A percentile compares a stretch with the other conserved stretches of the same genome.
phyloP scores from a whole-genome alignment of 805 yeast species.

The Candida peoriensis region DNA sequence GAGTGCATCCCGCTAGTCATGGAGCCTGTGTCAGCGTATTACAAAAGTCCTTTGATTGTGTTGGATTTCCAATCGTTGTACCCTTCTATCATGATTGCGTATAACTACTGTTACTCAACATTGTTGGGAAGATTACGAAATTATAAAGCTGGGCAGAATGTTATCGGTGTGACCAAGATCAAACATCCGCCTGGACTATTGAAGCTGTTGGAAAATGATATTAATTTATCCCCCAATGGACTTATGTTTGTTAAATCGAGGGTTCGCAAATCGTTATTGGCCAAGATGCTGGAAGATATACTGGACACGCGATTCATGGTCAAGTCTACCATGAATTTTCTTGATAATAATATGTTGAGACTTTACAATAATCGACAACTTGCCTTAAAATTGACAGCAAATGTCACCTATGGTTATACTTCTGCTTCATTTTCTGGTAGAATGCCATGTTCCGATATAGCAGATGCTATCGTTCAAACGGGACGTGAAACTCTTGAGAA shows the following conservation, averaged over 20 bases:
- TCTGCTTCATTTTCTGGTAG: slow-evolving; percentile 94
- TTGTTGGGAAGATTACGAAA: slow-evolving; percentile 58
- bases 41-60: slow-evolving; percentile 85
- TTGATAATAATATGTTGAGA: slow-evolving; percentile 43
- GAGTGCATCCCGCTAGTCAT: slow-evolving; percentile 86
- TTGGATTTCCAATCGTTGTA: slow-evolving; percentile 91
- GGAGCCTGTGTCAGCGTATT: slow-evolving; percentile 86
- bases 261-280: slow-evolving; percentile 66
- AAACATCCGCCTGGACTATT: slow-evolving; percentile 54
- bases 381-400: slow-evolving; percentile 86
- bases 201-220: slow-evolving; percentile 44
- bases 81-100: slow-evolving; percentile 89
- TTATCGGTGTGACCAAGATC: slow-evolving; percentile 43
- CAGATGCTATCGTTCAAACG: slow-evolving; percentile 89
- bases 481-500: slow-evolving; percentile 79
- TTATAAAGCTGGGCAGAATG: slow-evolving; percentile 39
- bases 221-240: slow-evolving; percentile 84
- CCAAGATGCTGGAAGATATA: slow-evolving; percentile 81
- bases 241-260: slow-evolving; percentile 63
- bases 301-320: slow-evolving; percentile 75
- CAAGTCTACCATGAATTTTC: slow-evolving; percentile 62
- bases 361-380: slow-evolving; percentile 72
- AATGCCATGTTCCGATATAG: slow-evolving; percentile 95
- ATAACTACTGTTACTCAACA: slow-evolving; percentile 81
- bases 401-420: slow-evolving; percentile 94